A percentile compares a stretch with the other conserved stretches of the same genome.
Evolutionary conservation across 2,329 filamentous ascomycete genomes (phyloP).

Genomic region (Alternaria sp.): DNA sequence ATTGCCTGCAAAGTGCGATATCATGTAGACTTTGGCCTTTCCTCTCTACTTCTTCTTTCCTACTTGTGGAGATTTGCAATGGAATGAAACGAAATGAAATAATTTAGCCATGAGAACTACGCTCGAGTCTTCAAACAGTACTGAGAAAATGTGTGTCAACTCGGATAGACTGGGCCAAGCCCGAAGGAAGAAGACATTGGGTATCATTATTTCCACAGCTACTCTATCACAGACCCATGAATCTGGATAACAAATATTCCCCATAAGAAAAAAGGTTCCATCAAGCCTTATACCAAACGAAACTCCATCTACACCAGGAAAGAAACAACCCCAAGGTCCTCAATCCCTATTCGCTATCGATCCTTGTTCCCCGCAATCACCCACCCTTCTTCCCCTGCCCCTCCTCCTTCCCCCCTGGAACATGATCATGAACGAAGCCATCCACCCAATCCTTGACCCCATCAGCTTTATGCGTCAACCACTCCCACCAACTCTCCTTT

Average conservation of each 20-base stretch:
- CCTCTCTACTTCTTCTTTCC: neutral
- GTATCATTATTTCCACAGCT: neutral
- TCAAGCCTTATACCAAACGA: neutral
- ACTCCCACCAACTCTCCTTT: conserved; percentile 46
- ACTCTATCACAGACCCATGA: too few species aligned
- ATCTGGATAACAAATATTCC: too few species aligned
- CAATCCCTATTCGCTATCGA: neutral
- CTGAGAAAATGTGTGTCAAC: neutral
- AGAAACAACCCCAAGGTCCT: neutral
- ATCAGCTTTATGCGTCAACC: conserved; percentile 48
- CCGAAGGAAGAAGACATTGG: neutral
- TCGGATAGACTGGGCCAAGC: too few species aligned
- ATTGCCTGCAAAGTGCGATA: conserved; percentile 75
- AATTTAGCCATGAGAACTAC: neutral
- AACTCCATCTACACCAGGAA: neutral
- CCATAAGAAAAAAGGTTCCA: too few species aligned
- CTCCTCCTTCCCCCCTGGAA: conserved; percentile 14
- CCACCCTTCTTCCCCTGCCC: neutral
- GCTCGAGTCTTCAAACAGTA: rapidly evolving
- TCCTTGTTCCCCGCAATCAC: neutral
- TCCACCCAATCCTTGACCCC: conserved; percentile 49
- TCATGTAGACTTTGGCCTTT: conserved; percentile 58
- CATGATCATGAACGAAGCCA: conserved; percentile 41
- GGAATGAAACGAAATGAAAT: conserved; percentile 1
- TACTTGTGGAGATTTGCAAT: neutral